Percentiles rank a stretch among this genome's conserved stretches.
Conservation (phyloP, 208 protist genomes). For the Crithidia sp. region DNA sequence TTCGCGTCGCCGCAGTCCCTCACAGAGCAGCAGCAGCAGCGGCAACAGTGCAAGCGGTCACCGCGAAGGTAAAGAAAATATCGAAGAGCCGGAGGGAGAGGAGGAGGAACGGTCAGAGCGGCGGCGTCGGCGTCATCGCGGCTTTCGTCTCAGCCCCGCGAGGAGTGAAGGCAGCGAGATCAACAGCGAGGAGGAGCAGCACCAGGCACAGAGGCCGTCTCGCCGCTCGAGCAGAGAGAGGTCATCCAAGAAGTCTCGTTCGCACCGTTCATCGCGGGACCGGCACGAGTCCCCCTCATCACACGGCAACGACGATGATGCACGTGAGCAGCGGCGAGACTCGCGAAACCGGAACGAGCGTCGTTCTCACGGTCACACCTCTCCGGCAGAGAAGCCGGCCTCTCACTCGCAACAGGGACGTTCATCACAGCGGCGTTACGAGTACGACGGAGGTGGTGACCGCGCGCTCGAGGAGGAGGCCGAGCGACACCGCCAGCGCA, state of each 20-base stretch:
- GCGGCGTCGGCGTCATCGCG: neutral
- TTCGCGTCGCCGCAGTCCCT: neutral
- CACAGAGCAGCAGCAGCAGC: neutral
- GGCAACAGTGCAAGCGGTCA: neutral
- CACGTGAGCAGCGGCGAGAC: neutral
- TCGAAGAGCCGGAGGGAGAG: no score
- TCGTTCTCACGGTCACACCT: neutral
- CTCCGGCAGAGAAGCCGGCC: neutral
- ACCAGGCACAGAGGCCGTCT: no score
- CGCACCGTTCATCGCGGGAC: no score
- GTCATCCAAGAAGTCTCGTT: no score
- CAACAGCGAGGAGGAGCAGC: neutral
- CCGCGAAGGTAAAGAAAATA: no score
- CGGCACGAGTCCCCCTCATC: no score
- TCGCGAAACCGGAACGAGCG: neutral
- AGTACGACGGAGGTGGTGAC: neutral
- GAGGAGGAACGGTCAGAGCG: no score
- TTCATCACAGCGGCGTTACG: neutral
- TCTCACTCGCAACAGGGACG: neutral
- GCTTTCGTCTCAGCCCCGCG: conserved; percentile 12
- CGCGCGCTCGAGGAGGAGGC: neutral
- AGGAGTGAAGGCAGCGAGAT: neutral
- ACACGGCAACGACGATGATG: neutral
- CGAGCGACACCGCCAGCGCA: no score
- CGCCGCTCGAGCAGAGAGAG: no score